Conservation (phyloP, 2,329 filamentous ascomycete species). For the Penicillium aurantiogriseum region DNA sequence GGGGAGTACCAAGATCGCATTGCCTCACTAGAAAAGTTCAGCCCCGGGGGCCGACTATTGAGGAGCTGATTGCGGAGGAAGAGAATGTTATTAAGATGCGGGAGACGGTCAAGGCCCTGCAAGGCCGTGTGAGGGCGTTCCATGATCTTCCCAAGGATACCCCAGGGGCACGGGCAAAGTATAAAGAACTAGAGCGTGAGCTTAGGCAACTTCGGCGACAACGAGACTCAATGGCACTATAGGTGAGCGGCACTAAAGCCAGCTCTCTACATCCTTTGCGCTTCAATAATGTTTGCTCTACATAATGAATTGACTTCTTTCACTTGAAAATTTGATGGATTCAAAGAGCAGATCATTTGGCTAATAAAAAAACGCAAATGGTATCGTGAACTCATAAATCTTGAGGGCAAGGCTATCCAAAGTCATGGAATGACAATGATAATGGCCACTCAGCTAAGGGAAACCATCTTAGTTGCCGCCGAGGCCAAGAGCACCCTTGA, state of each 20-base stretch:
- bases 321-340: not conserved
- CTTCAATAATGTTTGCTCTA: not conserved
- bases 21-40: slow-evolving; percentile 39
- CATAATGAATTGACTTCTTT: not conserved
- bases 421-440: slow-evolving; percentile 1
- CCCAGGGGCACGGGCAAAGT: slow-evolving; percentile 65
- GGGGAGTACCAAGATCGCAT: slow-evolving; percentile 64
- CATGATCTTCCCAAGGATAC: slow-evolving; percentile 70
- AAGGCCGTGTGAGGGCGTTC: slow-evolving; percentile 65
- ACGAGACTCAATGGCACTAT: slow-evolving; percentile 71
- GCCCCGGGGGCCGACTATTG: slow-evolving; percentile 34
- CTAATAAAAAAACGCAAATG: slow-evolving; percentile 15
- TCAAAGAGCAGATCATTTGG: not conserved
- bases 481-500: slow-evolving; percentile 45
- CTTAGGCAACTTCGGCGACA: slow-evolving; percentile 60
- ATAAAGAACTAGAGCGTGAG: slow-evolving; percentile 66
- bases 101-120: slow-evolving; percentile 62
- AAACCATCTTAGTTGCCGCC: slow-evolving; percentile 26
- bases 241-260: slow-evolving; percentile 47
- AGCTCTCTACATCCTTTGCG: not conserved
- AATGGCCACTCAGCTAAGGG: not conserved
- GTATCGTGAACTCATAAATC: slow-evolving; percentile 30
- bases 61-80: slow-evolving; percentile 60
- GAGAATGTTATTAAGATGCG: slow-evolving; percentile 58
- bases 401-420: slow-evolving; percentile 15